Conservation (phyloP, 129 eudicot genomes). For the Artemisia annua region DNA sequence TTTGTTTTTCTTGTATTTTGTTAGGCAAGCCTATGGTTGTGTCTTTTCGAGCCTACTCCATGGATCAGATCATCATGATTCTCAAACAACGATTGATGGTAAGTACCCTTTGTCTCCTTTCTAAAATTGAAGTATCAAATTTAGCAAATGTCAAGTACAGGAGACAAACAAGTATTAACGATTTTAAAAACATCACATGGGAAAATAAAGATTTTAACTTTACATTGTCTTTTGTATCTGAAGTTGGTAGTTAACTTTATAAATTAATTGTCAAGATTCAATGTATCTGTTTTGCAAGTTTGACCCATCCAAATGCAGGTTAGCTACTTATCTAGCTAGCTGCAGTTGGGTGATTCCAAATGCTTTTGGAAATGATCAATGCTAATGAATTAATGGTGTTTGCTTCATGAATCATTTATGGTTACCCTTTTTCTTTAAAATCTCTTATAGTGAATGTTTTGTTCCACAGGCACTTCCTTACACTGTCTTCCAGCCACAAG, state of each 20-base stretch:
- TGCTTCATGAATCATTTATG: neutral
- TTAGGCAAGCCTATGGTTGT: constrained; percentile 84
- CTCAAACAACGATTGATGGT: constrained; percentile 79
- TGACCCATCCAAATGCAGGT: too few relatives aligned
- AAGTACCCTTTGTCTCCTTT: constrained; percentile 16
- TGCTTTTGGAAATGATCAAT: neutral
- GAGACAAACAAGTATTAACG: too few relatives aligned
- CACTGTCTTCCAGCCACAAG: constrained; percentile 82
- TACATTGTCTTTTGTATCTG: too few relatives aligned
- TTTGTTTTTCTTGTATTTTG: constrained; percentile 23
- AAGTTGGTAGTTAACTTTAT: too few relatives aligned
- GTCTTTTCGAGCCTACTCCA: constrained; percentile 88
- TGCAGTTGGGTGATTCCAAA: too few relatives aligned
- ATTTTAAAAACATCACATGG: too few relatives aligned
- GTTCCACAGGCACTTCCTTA: constrained; percentile 71
- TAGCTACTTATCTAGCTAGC: neutral
- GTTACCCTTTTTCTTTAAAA: constrained; percentile 6
- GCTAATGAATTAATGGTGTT: neutral
- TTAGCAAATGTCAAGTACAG: neutral
- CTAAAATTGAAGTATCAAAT: neutral
- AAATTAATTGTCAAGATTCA: too few relatives aligned
- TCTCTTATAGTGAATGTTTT: constrained; percentile 6
- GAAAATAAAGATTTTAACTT: too few relatives aligned
- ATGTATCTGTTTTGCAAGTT: too few relatives aligned
- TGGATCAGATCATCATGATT: constrained; percentile 82